Conservation (phyloP, 352 stramenopile genomes). For the Phytopythium vexans region DNA sequence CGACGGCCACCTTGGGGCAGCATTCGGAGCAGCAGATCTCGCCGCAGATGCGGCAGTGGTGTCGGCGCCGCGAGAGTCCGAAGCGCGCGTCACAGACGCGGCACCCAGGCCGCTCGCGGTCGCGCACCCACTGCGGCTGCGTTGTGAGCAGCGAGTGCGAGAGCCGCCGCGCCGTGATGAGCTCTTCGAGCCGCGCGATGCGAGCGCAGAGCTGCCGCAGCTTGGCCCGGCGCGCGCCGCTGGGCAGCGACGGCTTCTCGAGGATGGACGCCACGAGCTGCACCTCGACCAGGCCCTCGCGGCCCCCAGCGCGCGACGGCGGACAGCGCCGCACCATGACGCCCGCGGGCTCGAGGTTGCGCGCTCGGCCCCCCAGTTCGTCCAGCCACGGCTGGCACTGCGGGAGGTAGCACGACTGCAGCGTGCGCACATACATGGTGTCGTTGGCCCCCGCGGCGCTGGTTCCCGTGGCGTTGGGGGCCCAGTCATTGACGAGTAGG, state of each 20-base stretch:
- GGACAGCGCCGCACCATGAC: conserved; percentile 64
- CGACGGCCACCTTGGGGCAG: conserved; percentile 79
- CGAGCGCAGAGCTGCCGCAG: conserved; percentile 47
- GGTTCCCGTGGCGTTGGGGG: too few species aligned
- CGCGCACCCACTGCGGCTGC: conserved; percentile 65
- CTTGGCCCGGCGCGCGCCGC: conserved; percentile 50
- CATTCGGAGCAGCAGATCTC: conserved; percentile 78
- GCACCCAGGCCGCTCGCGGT: conserved; percentile 55
- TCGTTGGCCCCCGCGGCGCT: too few species aligned
- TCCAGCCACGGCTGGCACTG: conserved; percentile 64
- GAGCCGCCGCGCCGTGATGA: conserved; percentile 65
- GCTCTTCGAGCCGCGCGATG: conserved; percentile 63
- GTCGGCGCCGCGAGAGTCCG: conserved; percentile 59
- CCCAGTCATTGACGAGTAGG: conserved; percentile 74
- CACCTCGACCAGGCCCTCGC: conserved; percentile 59
- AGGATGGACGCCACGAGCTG: conserved; percentile 76
- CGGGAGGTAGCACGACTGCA: conserved; percentile 65
- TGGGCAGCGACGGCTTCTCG: conserved; percentile 63
- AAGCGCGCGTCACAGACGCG: conserved; percentile 67
- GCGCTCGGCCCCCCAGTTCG: conserved; percentile 44
- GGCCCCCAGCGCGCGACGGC: conserved; percentile 1
- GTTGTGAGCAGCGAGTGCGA: conserved; percentile 66
- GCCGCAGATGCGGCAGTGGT: conserved; percentile 76
- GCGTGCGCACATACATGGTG: conserved; percentile 61
- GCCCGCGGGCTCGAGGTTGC: conserved; percentile 59